Conservation (phyloP, 169 alveolate genomes). For the Prorocentrum cordatum region DNA sequence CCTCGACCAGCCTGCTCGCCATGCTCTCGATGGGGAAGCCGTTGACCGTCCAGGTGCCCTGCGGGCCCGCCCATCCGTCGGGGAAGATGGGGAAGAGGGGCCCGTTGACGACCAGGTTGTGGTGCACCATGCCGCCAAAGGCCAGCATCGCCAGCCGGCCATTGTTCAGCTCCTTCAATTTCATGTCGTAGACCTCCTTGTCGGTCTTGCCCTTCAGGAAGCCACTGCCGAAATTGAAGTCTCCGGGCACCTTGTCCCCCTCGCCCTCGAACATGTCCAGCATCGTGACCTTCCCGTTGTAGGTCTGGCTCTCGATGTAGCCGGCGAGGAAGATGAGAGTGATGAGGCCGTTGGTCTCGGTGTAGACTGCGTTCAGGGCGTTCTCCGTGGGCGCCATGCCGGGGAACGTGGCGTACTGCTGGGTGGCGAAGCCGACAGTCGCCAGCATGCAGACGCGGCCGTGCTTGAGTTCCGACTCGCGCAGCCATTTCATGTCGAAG, state of each 20-base stretch:
- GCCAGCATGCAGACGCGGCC: constrained; percentile 67
- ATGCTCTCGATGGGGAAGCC: no score
- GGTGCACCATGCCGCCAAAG: constrained; percentile 51
- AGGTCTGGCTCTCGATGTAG: constrained; percentile 40
- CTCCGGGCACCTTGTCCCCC: constrained; percentile 45
- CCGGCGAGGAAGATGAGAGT: constrained; percentile 11
- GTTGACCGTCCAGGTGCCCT: no score
- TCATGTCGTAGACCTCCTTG: neutral
- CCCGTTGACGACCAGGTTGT: constrained; percentile 46
- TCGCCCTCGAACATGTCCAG: constrained; percentile 66
- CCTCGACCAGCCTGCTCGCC: no score
- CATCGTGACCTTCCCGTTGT: constrained; percentile 44
- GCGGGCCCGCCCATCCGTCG: constrained; percentile 44
- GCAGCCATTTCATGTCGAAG: neutral
- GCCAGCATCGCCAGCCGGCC: constrained; percentile 61
- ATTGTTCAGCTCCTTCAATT: constrained; percentile 1
- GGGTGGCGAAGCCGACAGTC: constrained; percentile 27
- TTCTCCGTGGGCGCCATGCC: constrained; percentile 21
- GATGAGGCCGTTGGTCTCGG: constrained; percentile 1
- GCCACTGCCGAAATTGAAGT: constrained; percentile 41
- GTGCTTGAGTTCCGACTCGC: constrained; percentile 41
- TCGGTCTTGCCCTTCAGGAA: constrained; percentile 19
- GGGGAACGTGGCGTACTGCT: constrained; percentile 35
- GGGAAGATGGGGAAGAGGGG: constrained; percentile 52
- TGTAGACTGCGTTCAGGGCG: constrained; percentile 42